These are phyloP conservation scores for Chamaenerion angustifolium DNA, from an alignment of 345 rosid species.

Conservation along the genomic window DNA sequence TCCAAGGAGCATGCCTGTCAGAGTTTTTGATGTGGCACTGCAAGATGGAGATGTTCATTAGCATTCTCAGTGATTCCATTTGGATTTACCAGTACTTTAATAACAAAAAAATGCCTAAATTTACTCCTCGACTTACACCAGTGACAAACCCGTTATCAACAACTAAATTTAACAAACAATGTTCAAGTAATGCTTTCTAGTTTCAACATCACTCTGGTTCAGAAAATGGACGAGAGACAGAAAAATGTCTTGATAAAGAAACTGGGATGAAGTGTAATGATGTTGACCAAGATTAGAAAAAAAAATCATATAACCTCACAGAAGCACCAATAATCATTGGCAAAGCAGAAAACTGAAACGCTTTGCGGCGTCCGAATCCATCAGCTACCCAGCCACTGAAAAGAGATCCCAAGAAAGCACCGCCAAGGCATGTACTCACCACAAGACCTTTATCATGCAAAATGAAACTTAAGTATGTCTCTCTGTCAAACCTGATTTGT, in stretches of 20 bases:
- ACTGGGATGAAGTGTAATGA: no score
- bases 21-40: conserved; percentile 60
- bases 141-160: no score
- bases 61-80: conserved; percentile 1
- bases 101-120: background rate
- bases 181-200: no score
- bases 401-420: conserved; percentile 69
- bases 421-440: conserved; percentile 87
- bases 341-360: conserved; percentile 78
- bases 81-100: background rate
- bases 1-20: conserved; percentile 72
- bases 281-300: background rate
- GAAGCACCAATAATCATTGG: conserved; percentile 90
- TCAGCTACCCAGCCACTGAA: conserved; percentile 85
- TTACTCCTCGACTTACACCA: no score
- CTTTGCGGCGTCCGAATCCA: conserved; percentile 71
- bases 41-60: conserved; percentile 10
- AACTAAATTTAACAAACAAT: no score
- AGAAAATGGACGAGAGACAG: no score
- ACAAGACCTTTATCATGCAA: conserved; percentile 51
- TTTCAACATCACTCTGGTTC: no score
- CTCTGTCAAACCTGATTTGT: no score
- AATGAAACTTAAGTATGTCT: background rate
- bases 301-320: conserved; percentile 32
- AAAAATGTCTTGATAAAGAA: no score